Evolutionary conservation across 305 asterid genomes (phyloP).

Genomic region (Fraxinus latifolia): DNA sequence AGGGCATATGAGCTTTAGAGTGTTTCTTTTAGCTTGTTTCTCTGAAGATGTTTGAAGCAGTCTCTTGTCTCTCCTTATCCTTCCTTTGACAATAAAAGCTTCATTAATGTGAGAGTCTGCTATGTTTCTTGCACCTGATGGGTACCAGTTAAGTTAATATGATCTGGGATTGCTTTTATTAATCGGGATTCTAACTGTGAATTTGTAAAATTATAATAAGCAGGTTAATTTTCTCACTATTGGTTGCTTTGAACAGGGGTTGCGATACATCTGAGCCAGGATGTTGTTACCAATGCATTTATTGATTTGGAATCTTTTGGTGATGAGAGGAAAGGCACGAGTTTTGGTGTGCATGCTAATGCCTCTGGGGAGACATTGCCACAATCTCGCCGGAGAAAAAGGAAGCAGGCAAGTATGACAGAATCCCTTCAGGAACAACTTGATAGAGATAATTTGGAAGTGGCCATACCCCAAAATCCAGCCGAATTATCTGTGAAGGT

Average conservation of each 20-base stretch:
- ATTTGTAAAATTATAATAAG: background rate
- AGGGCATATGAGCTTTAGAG: background rate
- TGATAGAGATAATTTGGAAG: conserved; percentile 39
- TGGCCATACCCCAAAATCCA: conserved; percentile 28
- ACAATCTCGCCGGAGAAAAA: conserved; percentile 50
- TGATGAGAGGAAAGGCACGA: conserved; percentile 33
- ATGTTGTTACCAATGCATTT: conserved; percentile 46
- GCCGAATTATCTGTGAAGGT: conserved; percentile 56
- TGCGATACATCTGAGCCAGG: conserved; percentile 49
- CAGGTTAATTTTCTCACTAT: conserved; percentile 8
- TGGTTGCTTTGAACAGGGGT: conserved; percentile 47
- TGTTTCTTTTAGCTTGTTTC: background rate
- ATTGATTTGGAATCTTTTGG: conserved; percentile 50
- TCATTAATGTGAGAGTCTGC: background rate
- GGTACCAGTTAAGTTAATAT: background rate
- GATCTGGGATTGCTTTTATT: background rate
- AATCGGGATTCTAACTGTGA: conserved; percentile 3
- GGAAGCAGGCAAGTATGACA: conserved; percentile 58
- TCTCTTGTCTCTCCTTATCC: conserved; percentile 4
- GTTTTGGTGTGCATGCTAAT: conserved; percentile 34
- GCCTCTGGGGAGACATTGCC: conserved; percentile 32
- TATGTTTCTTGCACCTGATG: background rate
- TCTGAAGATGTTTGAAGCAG: background rate
- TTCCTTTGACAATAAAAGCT: background rate
- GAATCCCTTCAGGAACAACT: conserved; percentile 43